These are phyloP conservation scores for Aureobasidium sp. DNA, from an alignment of 2,329 filamentous ascomycete genomes.

Conservation along the genomic window DNA sequence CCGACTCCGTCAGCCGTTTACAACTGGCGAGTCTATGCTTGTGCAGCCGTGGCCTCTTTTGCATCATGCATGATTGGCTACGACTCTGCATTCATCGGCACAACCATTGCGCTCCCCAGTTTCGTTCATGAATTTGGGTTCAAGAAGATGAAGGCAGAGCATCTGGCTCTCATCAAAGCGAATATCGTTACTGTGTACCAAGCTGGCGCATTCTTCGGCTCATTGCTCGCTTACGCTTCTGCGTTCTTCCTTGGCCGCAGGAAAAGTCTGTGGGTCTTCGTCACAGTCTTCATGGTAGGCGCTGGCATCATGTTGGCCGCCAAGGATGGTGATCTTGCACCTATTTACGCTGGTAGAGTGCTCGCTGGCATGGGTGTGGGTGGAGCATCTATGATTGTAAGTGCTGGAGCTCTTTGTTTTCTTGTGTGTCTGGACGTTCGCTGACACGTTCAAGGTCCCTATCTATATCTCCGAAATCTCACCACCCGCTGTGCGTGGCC, in stretches of 20 bases:
- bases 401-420: not conserved
- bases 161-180: constrained; percentile 56
- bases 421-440: not conserved
- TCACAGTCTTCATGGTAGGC: constrained; percentile 60
- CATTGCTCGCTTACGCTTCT: constrained; percentile 59
- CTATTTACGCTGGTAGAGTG: constrained; percentile 51
- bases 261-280: constrained; percentile 55
- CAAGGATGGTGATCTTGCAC: constrained; percentile 54
- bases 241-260: constrained; percentile 63
- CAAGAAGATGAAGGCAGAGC: constrained; percentile 37
- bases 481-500: constrained; percentile 52
- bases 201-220: constrained; percentile 76
- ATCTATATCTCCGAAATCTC: constrained; percentile 55
- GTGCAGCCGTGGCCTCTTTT: constrained; percentile 49
- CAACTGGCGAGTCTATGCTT: constrained; percentile 53
- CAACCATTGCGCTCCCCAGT: constrained; percentile 62
- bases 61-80: constrained; percentile 55
- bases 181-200: constrained; percentile 80
- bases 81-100: constrained; percentile 73
- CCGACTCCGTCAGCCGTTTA: constrained; percentile 53
- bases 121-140: constrained; percentile 65
- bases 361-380: constrained; percentile 53
- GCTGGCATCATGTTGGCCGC: constrained; percentile 67
- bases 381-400: constrained; percentile 47
- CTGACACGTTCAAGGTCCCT: constrained; percentile 30